Evolutionary conservation across 371 early-diverging fungal genomes (phyloP), one percentile per base, ranked within the genome.

Genomic region (Apophysomyces ossiformis): DNA sequence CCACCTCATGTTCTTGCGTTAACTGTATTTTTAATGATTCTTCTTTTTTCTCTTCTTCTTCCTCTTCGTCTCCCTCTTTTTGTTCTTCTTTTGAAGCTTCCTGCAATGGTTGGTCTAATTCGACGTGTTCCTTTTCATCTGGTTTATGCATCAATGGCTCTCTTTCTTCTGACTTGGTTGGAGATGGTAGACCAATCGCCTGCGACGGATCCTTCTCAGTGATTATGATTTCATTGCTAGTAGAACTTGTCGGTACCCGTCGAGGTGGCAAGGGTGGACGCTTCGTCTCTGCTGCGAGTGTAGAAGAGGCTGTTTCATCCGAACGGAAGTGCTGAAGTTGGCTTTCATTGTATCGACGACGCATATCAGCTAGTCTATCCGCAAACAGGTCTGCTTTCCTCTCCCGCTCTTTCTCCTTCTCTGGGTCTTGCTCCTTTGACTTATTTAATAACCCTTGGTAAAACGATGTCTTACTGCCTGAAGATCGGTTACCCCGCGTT

Each of bases 271-370:
- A 45, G 6, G 46, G 46, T 13, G 46, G 46, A 6, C 46, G 8
- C 6, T 7, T 18, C 15, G 13, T 45, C 16, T 45, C 46, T 13
- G 16, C 46, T 45, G 13, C 13, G 46, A 45, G 13, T 45, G n/a
- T 45, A 13, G 6, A n/a, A 18, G 13, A 7, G 46, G 13, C 16
- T 45, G 16, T 45, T 16, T 45, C 46, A 13, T 45, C 46, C 6
- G 13, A 13, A 13, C 46, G 46, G 13, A 45, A 45, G 1, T 45
- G 46, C 6, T 45, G 46, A 45, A 45, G 46, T 18, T n/a, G 13
- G 46, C 46, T 45, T 45, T 45, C 46, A 18, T 45, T 45, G 16
- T 45, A 45, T n/a, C 46, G 46, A 45, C 46, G 46, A 13, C 46
- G 46, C 46, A 45, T 45, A 13, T 45, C 46, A n/a, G 46, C 46